Evolutionary conservation across 345 rosid genomes (phyloP).

Genomic region (Nasturtium officinale): DNA sequence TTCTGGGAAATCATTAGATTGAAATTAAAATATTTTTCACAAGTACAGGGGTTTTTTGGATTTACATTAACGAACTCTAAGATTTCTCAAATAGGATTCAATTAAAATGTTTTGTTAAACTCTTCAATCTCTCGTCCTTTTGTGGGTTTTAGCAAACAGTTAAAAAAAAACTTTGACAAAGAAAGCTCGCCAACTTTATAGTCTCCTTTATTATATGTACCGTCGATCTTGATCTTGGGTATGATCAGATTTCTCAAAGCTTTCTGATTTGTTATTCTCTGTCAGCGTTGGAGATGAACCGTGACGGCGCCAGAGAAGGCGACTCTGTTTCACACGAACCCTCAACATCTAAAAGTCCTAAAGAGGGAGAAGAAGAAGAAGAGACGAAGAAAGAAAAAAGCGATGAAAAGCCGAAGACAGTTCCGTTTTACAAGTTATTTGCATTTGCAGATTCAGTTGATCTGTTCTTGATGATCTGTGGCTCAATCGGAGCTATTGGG

Average conservation of each 20-base stretch:
- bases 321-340: slow-evolving; percentile 44
- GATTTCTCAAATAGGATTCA: not conserved
- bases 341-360: slow-evolving; percentile 50
- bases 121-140: not conserved
- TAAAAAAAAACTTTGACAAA: not conserved
- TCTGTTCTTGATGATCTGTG: slow-evolving; percentile 59
- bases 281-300: slow-evolving; percentile 35
- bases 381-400: slow-evolving; percentile 21
- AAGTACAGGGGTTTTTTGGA: slow-evolving; percentile 7
- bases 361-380: slow-evolving; percentile 33
- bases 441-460: slow-evolving; percentile 66
- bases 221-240: slow-evolving; percentile 22
- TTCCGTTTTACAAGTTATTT: slow-evolving; percentile 69
- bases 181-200: slow-evolving; percentile 17
- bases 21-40: not conserved
- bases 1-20: slow-evolving; percentile 17
- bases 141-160: slow-evolving; percentile 29
- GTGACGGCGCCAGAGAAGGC: slow-evolving; percentile 34
- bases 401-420: slow-evolving; percentile 46
- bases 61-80: slow-evolving; percentile 10
- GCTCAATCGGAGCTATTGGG: slow-evolving; percentile 67
- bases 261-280: not conserved
- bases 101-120: slow-evolving; percentile 12
- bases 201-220: not conserved
- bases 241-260: not conserved